Percentiles rank a stretch among this genome's conserved stretches.
Conservation (phyloP, 139 green algal species). For the Eudorina sp. region DNA sequence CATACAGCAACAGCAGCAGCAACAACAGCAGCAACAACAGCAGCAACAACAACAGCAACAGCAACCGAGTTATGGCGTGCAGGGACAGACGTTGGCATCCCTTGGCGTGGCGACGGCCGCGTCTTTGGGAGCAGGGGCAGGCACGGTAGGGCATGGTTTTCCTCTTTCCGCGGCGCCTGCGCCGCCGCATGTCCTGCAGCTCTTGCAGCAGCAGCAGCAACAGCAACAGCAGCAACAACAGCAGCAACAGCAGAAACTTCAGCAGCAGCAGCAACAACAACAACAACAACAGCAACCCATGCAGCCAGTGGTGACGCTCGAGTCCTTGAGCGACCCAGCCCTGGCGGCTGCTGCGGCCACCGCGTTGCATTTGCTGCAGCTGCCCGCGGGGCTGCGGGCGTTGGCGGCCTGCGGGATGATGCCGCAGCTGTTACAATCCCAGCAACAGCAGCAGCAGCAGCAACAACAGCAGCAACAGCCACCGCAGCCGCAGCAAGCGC, state of each 20-base stretch:
- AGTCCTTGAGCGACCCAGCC: constrained; percentile 7
- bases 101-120: neutral
- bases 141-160: neutral
- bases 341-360: constrained; percentile 21
- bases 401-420: constrained; percentile 10
- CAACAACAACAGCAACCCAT: constrained; percentile 23
- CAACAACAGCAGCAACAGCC: neutral
- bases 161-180: neutral
- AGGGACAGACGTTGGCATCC: neutral
- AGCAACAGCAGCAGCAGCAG: neutral
- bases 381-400: constrained; percentile 35
- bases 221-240: constrained; percentile 8
- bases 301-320: neutral
- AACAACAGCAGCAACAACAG: constrained; percentile 31
- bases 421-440: constrained; percentile 24
- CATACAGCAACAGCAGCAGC: constrained; percentile 39
- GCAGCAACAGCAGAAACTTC: neutral
- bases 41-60: constrained; percentile 44
- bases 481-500: neutral
- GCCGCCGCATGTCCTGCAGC: neutral
- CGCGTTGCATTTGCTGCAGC: constrained; percentile 46
- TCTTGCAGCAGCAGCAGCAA: constrained; percentile 7
- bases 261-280: constrained; percentile 19
- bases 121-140: neutral
- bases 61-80: neutral